Evolutionary conservation across 768 basidiomycete species (phyloP).

Genomic region (Candolleomyces aberdarensis): DNA sequence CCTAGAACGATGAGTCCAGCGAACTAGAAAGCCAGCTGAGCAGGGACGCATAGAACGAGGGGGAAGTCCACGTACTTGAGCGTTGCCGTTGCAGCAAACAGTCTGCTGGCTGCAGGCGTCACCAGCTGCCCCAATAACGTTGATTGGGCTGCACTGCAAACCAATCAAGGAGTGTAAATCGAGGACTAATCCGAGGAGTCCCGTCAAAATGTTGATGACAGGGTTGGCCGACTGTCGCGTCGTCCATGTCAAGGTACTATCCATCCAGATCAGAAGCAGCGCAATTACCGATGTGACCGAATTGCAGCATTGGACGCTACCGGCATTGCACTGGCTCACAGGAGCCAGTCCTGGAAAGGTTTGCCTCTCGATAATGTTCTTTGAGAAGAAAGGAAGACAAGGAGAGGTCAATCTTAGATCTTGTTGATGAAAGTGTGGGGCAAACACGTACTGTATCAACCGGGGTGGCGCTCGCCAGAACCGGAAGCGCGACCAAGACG

Average conservation of each 20-base stretch:
- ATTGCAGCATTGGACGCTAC: no score
- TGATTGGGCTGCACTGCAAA: constrained; percentile 17
- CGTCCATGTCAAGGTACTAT: no score
- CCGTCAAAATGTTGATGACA: no score
- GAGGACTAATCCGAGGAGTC: no score
- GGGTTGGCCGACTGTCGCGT: no score
- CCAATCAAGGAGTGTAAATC: constrained; percentile 7
- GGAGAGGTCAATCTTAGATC: not conserved
- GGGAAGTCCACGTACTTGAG: constrained; percentile 15
- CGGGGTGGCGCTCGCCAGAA: not conserved
- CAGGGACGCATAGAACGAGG: no score
- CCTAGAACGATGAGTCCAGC: no score
- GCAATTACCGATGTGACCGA: no score
- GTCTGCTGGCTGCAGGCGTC: constrained; percentile 19
- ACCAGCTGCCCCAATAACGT: constrained; percentile 13
- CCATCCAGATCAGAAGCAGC: no score
- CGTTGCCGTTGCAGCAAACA: constrained; percentile 28
- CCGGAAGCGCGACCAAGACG: not conserved
- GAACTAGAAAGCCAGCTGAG: no score
- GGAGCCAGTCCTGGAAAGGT: not conserved
- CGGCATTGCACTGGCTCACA: not conserved
- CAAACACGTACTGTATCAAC: not conserved
- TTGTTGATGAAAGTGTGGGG: not conserved
- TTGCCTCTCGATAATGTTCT: not conserved
- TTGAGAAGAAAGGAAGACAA: not conserved